A percentile compares a stretch with the other conserved stretches of the same genome.
These are phyloP conservation scores for Fomitopsis schrenkii DNA, from an alignment of 1,284 basidiomycete species.

Conservation along the genomic window DNA sequence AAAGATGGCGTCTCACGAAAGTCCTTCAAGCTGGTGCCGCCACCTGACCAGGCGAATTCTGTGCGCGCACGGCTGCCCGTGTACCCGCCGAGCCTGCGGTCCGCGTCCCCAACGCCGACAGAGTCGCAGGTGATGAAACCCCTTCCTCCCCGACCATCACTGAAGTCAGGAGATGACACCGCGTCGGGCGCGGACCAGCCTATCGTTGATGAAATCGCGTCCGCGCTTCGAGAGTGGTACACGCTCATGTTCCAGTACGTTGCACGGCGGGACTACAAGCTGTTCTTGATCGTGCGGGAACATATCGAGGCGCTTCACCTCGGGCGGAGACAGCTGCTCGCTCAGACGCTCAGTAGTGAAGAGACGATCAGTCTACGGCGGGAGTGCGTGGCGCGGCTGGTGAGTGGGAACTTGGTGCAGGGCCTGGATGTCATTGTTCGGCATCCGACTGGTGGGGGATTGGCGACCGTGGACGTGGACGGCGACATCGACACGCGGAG, in stretches of 20 bases:
- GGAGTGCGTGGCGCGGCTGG: slow-evolving; percentile 86
- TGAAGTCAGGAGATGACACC: slow-evolving; percentile 92
- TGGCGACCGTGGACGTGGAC: slow-evolving; percentile 83
- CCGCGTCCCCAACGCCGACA: slow-evolving; percentile 45
- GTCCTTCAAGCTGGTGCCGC: slow-evolving; percentile 68
- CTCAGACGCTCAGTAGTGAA: slow-evolving; percentile 84
- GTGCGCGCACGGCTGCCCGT: slow-evolving; percentile 66
- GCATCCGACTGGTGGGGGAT: slow-evolving; percentile 86
- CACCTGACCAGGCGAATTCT: slow-evolving; percentile 67
- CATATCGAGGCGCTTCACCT: slow-evolving; percentile 92
- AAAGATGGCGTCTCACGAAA: slow-evolving; percentile 35
- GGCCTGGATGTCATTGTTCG: slow-evolving; percentile 93
- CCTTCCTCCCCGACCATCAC: slow-evolving; percentile 86
- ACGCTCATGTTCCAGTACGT: slow-evolving; percentile 90
- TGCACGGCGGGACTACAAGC: slow-evolving; percentile 81
- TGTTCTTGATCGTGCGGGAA: slow-evolving; percentile 84
- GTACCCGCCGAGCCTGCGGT: slow-evolving; percentile 64
- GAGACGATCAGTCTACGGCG: slow-evolving; percentile 81
- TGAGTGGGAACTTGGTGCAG: slow-evolving; percentile 89
- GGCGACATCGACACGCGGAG: slow-evolving; percentile 70
- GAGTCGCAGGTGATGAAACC: slow-evolving; percentile 70
- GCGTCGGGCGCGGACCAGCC: slow-evolving; percentile 79
- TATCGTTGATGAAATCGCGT: slow-evolving; percentile 96
- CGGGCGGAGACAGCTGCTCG: slow-evolving; percentile 85
- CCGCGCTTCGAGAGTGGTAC: slow-evolving; percentile 94